Evolutionary conservation across 805 yeast genomes (phyloP).

Genomic region (Candida morakotiae): DNA sequence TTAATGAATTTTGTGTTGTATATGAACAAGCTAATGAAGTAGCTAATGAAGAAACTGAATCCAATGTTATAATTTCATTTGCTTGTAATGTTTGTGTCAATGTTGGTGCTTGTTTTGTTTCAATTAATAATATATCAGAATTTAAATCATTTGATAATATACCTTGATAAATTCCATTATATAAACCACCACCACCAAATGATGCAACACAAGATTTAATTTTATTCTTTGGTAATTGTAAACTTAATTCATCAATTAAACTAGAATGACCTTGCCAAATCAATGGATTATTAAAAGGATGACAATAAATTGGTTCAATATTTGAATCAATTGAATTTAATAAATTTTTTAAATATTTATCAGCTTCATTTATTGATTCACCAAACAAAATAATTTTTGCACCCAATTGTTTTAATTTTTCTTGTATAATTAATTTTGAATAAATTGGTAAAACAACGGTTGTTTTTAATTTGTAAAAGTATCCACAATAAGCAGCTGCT

Average conservation of each 20-base stretch:
- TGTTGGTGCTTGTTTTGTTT: conserved; percentile 62
- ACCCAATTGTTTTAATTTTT: conserved; percentile 43
- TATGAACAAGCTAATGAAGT: conserved; percentile 60
- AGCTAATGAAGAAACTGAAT: conserved; percentile 53
- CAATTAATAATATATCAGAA: conserved; percentile 42
- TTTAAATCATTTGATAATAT: conserved; percentile 24
- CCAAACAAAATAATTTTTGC: conserved; percentile 50
- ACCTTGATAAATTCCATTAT: conserved; percentile 49
- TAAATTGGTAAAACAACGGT: conserved; percentile 59
- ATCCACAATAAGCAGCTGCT: conserved; percentile 50
- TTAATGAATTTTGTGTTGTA: conserved; percentile 48
- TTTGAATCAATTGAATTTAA: conserved; percentile 14
- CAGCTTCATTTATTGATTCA: conserved; percentile 48
- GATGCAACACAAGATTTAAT: conserved; percentile 49
- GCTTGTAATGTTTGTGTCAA: conserved; percentile 48
- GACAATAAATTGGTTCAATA: conserved; percentile 47
- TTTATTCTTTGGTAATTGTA: conserved; percentile 16
- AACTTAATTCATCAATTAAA: conserved; percentile 42
- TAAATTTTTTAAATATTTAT: conserved; percentile 32
- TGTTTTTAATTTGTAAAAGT: conserved; percentile 35
- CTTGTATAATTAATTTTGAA: conserved; percentile 43
- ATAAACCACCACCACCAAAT: conserved; percentile 57
- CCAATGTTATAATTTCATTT: conserved; percentile 40
- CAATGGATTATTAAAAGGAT: conserved; percentile 48
- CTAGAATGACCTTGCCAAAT: conserved; percentile 56